Evolutionary conservation across 2,329 filamentous ascomycete genomes (phyloP).

Genomic region (Epichloe sylvatica): DNA sequence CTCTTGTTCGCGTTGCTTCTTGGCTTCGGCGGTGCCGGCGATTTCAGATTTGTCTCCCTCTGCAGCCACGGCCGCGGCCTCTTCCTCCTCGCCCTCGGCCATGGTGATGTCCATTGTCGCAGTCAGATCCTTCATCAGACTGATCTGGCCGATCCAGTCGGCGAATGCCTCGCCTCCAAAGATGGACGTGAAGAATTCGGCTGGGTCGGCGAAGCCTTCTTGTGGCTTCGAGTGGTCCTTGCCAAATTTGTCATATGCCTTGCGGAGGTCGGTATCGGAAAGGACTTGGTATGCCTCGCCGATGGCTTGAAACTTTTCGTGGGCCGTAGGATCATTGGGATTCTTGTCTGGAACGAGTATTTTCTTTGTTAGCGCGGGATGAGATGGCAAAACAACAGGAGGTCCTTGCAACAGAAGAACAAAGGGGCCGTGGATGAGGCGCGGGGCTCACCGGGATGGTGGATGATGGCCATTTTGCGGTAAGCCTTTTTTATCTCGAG

Average conservation of each 20-base stretch:
- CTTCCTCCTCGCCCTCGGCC: conserved; percentile 52
- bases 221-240: conserved; percentile 87
- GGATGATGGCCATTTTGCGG: conserved; percentile 82
- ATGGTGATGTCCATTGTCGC: conserved; percentile 97
- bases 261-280: conserved; percentile 72
- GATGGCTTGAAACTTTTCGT: conserved; percentile 86
- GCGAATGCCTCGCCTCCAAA: conserved; percentile 93
- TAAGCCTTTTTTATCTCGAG: conserved; percentile 98
- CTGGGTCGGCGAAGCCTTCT: conserved; percentile 86
- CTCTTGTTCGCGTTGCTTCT: conserved; percentile 39
- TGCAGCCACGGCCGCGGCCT: conserved; percentile 15
- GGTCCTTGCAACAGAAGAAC: background rate
- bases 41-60: conserved; percentile 35
- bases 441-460: conserved; percentile 58
- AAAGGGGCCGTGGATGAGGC: background rate
- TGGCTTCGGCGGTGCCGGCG: conserved; percentile 42
- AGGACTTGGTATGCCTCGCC: conserved; percentile 66
- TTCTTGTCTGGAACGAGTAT: conserved; percentile 63
- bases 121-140: conserved; percentile 94
- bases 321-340: conserved; percentile 83
- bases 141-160: conserved; percentile 96
- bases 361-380: background rate
- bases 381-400: background rate
- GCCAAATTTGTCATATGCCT: conserved; percentile 91
- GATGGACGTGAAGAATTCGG: conserved; percentile 97